phyloP scores from a whole-genome alignment of 2,329 filamentous ascomycete species.

The Epichloe hybrida region DNA sequence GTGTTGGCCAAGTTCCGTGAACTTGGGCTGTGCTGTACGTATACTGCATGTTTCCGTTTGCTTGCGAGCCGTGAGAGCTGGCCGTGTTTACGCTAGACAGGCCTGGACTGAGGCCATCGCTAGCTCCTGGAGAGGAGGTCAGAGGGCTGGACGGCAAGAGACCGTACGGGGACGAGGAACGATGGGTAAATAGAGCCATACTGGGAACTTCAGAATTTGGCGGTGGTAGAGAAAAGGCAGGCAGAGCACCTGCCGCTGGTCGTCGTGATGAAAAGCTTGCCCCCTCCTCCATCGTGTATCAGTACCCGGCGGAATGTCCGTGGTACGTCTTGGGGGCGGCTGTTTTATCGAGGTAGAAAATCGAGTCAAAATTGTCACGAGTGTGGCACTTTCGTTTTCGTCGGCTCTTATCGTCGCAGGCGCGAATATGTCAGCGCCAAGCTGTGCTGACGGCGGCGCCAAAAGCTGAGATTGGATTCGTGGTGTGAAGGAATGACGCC shows the following conservation, averaged over 20 bases:
- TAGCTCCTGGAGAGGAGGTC: conserved; percentile 31
- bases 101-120: conserved; percentile 48
- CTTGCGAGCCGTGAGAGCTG: conserved; percentile 44
- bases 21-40: conserved; percentile 37
- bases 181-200: conserved; percentile 14
- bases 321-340: not conserved
- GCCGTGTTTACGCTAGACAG: conserved; percentile 48
- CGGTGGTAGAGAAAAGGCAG: conserved; percentile 23
- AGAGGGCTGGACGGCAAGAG: conserved; percentile 17
- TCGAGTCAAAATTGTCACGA: not conserved
- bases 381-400: not conserved
- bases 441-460: not conserved
- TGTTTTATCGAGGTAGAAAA: too few relatives aligned
- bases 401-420: not conserved
- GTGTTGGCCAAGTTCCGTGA: conserved; percentile 46
- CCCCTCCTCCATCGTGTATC: conserved; percentile 14
- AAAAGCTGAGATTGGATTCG: not conserved
- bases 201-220: conserved; percentile 24
- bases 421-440: not conserved
- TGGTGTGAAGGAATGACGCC: not conserved
- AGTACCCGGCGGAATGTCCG: not conserved
- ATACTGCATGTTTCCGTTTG: conserved; percentile 30
- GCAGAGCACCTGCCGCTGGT: conserved; percentile 19
- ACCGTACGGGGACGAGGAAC: conserved; percentile 15
- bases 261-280: conserved; percentile 22